Base-by-base conservation (phyloP, 306 rosid genomes). In the Cucumis cinereus region DNA sequence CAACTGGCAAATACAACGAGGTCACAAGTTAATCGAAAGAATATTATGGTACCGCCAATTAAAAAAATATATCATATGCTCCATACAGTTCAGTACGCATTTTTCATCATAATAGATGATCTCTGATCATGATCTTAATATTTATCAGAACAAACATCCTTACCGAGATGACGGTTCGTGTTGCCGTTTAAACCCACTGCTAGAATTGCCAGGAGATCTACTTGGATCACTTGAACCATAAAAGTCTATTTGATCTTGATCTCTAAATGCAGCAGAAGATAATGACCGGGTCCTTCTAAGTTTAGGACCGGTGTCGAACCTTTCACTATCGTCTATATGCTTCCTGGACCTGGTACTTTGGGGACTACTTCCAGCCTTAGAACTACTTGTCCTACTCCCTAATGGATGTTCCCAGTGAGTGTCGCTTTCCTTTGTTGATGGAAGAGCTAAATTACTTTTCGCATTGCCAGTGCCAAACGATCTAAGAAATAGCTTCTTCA, bases 211-310 rank as follows among this genome's bases (percentile, higher is more conserved):
- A 57, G 92, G 80, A 79, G 98, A 92, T 80, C 93, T 85, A 77
- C 71, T 84, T 78, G 85, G 90, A 83, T 87, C 87, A 75, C 75
- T 83, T 36, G 83, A 58, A 47, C 84, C 85, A 72, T 82, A 74
- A 49, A 74, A 78, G 58, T 81, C 74, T 28, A 28, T 47, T 77
- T 80, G 85, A 38, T 58, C 82, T 3, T 73, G 77, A 41, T 77
- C 89, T 74, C 62, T 78, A 57, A 83, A 90, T 56, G 96, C 87
- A 75, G 91, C 83, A 40, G 99, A 89, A 33, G 99, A 92, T 75
- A 89, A 56, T n/a, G 99, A 94, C 76, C 91, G 88, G 82, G 98
- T 89, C 86, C 96, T 90, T 84, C 90, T 84, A 78, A 94, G 96
- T 55, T 75, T 81, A 70, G 97, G 91, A 73, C 80, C 81, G 16